phyloP scores from a whole-genome alignment of 371 early-diverging fungal genomes.

The Blastocladiella emersonii region DNA sequence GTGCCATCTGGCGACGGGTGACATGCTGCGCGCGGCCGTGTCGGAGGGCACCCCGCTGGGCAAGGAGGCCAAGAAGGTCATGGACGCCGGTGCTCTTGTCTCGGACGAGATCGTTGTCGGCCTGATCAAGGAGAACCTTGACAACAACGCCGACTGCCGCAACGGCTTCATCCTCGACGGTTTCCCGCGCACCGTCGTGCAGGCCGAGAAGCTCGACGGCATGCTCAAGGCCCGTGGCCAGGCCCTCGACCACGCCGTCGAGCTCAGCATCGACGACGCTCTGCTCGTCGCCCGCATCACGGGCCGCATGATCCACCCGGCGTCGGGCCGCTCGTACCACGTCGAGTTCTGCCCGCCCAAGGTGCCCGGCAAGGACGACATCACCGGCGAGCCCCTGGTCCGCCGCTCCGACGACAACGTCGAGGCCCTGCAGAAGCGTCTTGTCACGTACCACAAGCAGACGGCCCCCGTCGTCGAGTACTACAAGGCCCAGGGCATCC shows the following conservation, averaged over 20 bases:
- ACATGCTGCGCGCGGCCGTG: slow-evolving; percentile 97
- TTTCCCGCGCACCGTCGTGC: slow-evolving; percentile 97
- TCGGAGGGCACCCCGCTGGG: slow-evolving; percentile 80
- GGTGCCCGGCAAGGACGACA: slow-evolving; percentile 76
- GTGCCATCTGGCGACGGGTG: slow-evolving; percentile 64
- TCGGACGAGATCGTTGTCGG: slow-evolving; percentile 95
- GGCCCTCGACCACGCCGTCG: slow-evolving; percentile 74
- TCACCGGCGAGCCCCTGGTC: slow-evolving; percentile 92
- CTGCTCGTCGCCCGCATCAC: slow-evolving; percentile 90
- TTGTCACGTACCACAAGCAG: slow-evolving; percentile 85
- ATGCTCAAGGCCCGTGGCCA: slow-evolving; percentile 74
- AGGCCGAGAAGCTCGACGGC: slow-evolving; percentile 95
- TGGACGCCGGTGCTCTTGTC: slow-evolving; percentile 96
- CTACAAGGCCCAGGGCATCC: slow-evolving; percentile 86
- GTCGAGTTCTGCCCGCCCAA: slow-evolving; percentile 77
- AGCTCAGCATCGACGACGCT: slow-evolving; percentile 84
- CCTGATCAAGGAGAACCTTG: slow-evolving; percentile 90
- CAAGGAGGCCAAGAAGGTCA: slow-evolving; percentile 89
- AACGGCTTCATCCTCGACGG: slow-evolving; percentile 99
- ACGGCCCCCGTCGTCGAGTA: slow-evolving; percentile 95
- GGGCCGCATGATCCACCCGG: slow-evolving; percentile 85
- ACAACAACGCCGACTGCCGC: slow-evolving; percentile 78
- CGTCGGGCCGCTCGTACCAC: slow-evolving; percentile 95
- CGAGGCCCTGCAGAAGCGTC: slow-evolving; percentile 82
- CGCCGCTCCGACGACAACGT: slow-evolving; percentile 97